Base-by-base conservation (phyloP, 2,329 filamentous ascomycete species). In the Acarospora socialis region DNA sequence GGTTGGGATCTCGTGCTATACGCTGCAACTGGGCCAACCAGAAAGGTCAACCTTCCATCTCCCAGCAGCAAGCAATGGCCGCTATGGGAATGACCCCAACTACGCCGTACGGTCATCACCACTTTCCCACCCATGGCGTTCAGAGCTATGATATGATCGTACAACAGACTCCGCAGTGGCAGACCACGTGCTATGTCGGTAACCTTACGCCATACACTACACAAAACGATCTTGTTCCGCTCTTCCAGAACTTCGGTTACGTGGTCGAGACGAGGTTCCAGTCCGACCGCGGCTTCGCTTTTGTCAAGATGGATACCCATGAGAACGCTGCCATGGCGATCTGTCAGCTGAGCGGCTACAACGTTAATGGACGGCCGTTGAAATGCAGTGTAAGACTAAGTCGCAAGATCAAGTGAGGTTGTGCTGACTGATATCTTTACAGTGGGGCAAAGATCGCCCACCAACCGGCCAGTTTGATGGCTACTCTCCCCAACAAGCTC, bases 1-100 rank as follows among this genome's bases (percentile, higher is more conserved):
- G 90, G 90, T 77, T 98, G 31, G 90, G 90, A 33, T 95, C 90
- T 48, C 81, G 90, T 43, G 90, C 90, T 23, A 98, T 98, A 52
- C 86, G 90, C 47, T 95, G 87, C 71, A 98, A 98, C 67, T 98
- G 90, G 90, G 90, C 90, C 39, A 98, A 98, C 64, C 90, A 98
- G 54, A 98, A 98, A 67, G 90, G 90, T n/a, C 90, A 98, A 53
- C 90, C 90, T 35, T 95, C 90, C 2, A 94, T 95, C 57, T 84
- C 86, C 29, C 87, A 98, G 62, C 90, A 95, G 61, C 83, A 92
- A 59, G 83, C 84, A 21, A 90, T 98, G 83, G 79, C 79, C 40
- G 80, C 84, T 37, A 93, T 95, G 82, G 90, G 90, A 53, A 86
- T 98, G 79, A 93, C 87, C 16, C 90, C 90, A 4, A 93, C 87